Evolutionary conservation across 345 rosid species (phyloP), one percentile per base, ranked within the genome.

Genomic region (Salix brachista): DNA sequence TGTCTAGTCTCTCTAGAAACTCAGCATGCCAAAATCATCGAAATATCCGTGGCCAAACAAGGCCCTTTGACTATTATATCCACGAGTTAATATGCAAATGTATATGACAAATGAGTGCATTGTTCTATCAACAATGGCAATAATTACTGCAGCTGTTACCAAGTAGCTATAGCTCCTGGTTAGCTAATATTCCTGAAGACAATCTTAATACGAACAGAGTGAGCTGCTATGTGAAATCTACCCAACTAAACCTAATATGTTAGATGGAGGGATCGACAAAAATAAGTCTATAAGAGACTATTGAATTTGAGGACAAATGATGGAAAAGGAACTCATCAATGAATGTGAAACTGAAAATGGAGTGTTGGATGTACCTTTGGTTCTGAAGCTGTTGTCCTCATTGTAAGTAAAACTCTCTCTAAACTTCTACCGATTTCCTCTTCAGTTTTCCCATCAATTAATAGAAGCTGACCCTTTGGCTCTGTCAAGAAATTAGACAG

Each of bases 401-500:
- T 93, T 58, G 99, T 96, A 70, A 91, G 99, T 88, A 96, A 79
- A 80, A 93, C 98, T 80, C 99, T 92, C 84, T 93, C 99, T 78
- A 96, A 84, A 85, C 92, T 93, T 82, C 86, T 89, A 84, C 81
- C 83, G 80, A 93, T 94, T 90, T 88, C 98, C 46, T 89, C 94
- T 79, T 91, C 90, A 67, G 97, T 96, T 87, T 92, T 93, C 25
- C 99, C 99, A 87, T 96, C 93, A 86, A 96, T 92, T 72, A 86
- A 65, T 46, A 96, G 90, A 84, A 96, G 96, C 88, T 96, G 99
- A 79, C 97, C 99, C 86, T 93, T 96, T 25, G 99, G 99, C 82
- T 93, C 97, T 93, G 90, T 44, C 39, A 75, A 76, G 34, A 52
- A 80, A 58, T 67, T 37, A 19, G 36, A 69, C 46, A 11, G 13